Evolutionary conservation across 2,329 filamentous ascomycete species (phyloP), one percentile per base, ranked within the genome.

Genomic region (Penicillium paneum): DNA sequence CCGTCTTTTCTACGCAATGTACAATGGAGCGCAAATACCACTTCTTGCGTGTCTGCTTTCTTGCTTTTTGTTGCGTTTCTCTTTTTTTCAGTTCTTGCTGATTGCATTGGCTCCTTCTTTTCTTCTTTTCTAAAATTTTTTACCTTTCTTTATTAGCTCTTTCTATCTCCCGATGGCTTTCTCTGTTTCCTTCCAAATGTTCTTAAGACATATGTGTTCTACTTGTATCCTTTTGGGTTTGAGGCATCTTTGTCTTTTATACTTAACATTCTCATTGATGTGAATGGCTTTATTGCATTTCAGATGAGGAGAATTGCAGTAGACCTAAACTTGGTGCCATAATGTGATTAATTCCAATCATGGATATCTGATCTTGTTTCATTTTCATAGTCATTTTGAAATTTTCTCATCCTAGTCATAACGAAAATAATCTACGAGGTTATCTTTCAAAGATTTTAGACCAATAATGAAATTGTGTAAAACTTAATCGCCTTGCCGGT

Each of bases 1-100:
- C 51, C 53, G 49, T 52, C 43, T 46, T 58, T 64, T 62, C 58
- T 60, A 49, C 61, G 55, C 62, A 63, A 62, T 73, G 70, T 73
- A 73, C 68, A 71, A 71, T 72, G 71, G 70, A 73, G 70, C 69
- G 69, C 68, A 71, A 72, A 73, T 72, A 72, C 68, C 71, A 71
- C 65, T 64, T 64, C 59, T 61, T 60, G 56, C 60, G 65, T 61
- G 48, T 63, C 59, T 59, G 59, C 51, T 63, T 57, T 47, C 49
- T 54, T 55, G 49, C 44, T 55, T 61, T 60, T 45, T 40, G 42
- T 47, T 44, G 35, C 48, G 38, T 38, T 50, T 49, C 38, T 45
- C 38, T 53, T n/a, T 57, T 56, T 58, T 54, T 40, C 46, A 35
- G 47, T 43, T 42, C 45, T 41, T 57, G 47, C 47, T 44, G 44